Evolutionary conservation across 129 eudicot species (phyloP).

Genomic region (Centaurea solstitialis): DNA sequence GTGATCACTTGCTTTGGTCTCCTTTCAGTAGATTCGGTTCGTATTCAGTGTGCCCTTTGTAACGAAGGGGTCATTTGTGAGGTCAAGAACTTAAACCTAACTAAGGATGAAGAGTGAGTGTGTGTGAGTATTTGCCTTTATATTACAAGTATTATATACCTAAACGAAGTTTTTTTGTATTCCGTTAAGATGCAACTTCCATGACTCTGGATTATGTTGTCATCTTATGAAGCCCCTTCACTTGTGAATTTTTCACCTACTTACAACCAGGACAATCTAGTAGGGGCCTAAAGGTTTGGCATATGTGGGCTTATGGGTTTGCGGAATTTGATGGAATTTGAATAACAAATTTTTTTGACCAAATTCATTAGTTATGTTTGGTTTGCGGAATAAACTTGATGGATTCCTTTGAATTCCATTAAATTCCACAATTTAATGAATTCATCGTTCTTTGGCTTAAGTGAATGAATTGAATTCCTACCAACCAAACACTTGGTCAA

Average conservation of each 20-base stretch:
- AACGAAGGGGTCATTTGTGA: neutral
- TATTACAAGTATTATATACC: neutral
- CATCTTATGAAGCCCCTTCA: no score
- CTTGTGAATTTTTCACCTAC: neutral
- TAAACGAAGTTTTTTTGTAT: neutral
- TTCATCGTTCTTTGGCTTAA: no score
- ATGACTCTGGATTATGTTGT: neutral
- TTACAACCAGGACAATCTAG: neutral
- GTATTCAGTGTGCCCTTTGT: neutral
- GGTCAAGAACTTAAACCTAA: neutral
- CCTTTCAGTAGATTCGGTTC: neutral
- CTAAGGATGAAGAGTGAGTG: neutral
- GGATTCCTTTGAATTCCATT: no score
- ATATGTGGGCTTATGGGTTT: no score
- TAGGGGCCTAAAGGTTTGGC: neutral
- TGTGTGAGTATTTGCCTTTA: neutral
- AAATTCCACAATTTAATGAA: no score
- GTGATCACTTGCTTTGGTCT: neutral
- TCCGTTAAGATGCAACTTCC: neutral
- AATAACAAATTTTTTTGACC: no score
- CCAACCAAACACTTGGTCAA: no score
- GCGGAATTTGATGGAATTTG: no score
- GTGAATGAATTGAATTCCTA: no score
- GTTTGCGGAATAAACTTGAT: no score
- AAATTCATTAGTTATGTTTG: no score